A percentile compares a stretch with the other conserved stretches of the same genome.
These are phyloP conservation scores for Ramalina peruviana DNA, from an alignment of 495 filamentous ascomycete genomes.

Conservation along the genomic window DNA sequence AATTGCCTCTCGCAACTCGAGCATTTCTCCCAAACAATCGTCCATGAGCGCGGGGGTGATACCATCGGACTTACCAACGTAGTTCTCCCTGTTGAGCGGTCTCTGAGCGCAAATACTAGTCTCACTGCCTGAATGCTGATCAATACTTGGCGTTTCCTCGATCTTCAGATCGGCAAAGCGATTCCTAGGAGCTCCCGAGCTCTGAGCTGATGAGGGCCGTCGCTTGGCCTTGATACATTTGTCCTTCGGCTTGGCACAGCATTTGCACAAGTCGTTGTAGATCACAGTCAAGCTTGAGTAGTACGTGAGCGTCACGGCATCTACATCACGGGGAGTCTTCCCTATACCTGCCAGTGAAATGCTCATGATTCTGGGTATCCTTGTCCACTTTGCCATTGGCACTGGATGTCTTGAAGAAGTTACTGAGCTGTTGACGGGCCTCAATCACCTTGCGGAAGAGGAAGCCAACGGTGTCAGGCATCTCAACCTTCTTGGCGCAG, in stretches of 20 bases:
- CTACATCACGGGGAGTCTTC: not conserved
- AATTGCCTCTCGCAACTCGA: slow-evolving; percentile 10
- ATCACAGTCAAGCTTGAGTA: slow-evolving; percentile 12
- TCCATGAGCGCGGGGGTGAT: slow-evolving; percentile 3
- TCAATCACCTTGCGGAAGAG: slow-evolving; percentile 16
- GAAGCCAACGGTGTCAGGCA: slow-evolving; percentile 17
- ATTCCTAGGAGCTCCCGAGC: not conserved
- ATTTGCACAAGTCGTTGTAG: slow-evolving; percentile 12
- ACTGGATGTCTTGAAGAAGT: slow-evolving; percentile 9
- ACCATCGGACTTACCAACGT: not conserved
- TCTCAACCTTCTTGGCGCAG: slow-evolving; percentile 9
- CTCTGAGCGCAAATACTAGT: too few relatives aligned
- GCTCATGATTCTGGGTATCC: slow-evolving; percentile 14
- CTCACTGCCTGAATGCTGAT: too few relatives aligned
- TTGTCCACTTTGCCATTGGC: not conserved
- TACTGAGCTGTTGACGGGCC: slow-evolving; percentile 15
- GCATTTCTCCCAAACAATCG: slow-evolving; percentile 9
- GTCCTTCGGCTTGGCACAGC: slow-evolving; percentile 11
- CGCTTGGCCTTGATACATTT: not conserved
- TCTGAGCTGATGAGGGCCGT: not conserved
- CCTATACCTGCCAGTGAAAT: slow-evolving; percentile 14
- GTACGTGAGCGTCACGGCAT: not conserved
- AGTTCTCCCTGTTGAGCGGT: not conserved
- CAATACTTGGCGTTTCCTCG: not conserved
- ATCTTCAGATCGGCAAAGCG: not conserved